Evolutionary conservation across 441 rosid genomes (phyloP), one percentile per base, ranked within the genome.

Genomic region (Capsella rubella): DNA sequence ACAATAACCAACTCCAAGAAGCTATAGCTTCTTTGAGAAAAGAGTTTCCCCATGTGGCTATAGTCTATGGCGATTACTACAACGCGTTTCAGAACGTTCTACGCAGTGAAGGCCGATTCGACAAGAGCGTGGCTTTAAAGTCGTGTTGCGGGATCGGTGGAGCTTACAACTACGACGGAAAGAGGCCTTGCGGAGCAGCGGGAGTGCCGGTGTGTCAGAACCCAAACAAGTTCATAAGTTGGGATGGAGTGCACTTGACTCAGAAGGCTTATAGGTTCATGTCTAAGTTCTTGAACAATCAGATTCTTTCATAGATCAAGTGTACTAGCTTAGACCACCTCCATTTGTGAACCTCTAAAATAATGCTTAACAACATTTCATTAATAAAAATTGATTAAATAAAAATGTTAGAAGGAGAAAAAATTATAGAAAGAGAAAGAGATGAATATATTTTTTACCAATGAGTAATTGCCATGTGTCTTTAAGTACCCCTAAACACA

Each of bases 141-240:
- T 78, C 84, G 15, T 82, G 84, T 16, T 86, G 87, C 2, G 85
- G 90, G 5, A 28, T 53, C 18, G 83, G 84, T 56, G 81, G 82
- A 34, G 79, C 63, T 27, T 77, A 83, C 47, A 61, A 71, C 65
- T 83, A 69, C 42, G 57, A 65, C 16, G 63, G 40, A 1, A 28
- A 35, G 11, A 78, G 50, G 16, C 34, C 5, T 13, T 85, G 85
- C 4, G 84, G 82, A 59, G 54, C 56, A 28, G 27, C 42, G 0
- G 67, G 56, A 4, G 78, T 79, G 18, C 65, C 73, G 0, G 74
- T 75, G 2, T 85, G 86, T 71, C 42, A 10, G 18, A 68, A 75
- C 31, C 82, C 84, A 0, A 10, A 51, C 2, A 58, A 56, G 53
- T 56, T 32, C 13, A 47, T 81, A 2, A 81, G 84, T 27, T 85